Evolutionary conservation across 495 filamentous ascomycete genomes (phyloP), one percentile per base, ranked within the genome.

Genomic region (Xylaria intraflava): DNA sequence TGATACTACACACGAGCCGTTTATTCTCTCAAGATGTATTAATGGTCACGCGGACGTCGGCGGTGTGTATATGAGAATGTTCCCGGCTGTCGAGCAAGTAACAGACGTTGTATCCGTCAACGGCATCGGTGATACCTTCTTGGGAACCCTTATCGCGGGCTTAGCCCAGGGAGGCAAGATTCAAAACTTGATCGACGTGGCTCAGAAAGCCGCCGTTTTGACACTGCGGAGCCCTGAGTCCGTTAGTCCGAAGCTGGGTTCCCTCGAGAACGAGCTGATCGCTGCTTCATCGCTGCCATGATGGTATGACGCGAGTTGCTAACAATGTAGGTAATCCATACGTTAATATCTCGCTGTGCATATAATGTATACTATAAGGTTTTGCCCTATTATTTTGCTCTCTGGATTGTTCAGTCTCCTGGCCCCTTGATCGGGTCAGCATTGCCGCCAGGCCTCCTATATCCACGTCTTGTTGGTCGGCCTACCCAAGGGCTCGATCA

Each of bases 51-150:
- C 72, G 0, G 61, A 68, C n/a, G 73, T 95, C 5, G 89, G 86
- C 4, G 90, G 90, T 0, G 78, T 95, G 16, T 95, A 94, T 60
- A 88, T 96, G 83, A 75, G 88, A 35, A 65, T 91, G 20, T 93
- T 89, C 68, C 79, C 85, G 0, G 74, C 86, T 12, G 78, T 76
- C 2, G 83, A 87, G 69, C 64, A 70, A n/a, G 71, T 95, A 1
- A 66, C 77, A 14, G 80, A 89, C 26, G 74, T 95, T 4, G 83
- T 92, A 11, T 92, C 87, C 56, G 93, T 96, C 11, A 98, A 96
- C 65, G 93, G 91, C 0, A 90, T 89, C 0, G 93, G 93, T 5
- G 93, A 98, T 70, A 97, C 93, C 0, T 88, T 96, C 58, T 71
- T 93, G 2, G 93, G 92, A 3, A 85, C 88, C 14, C 36, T 95